These are phyloP conservation scores for Cicer bijugum DNA, from an alignment of 306 rosid genomes.

Conservation along the genomic window DNA sequence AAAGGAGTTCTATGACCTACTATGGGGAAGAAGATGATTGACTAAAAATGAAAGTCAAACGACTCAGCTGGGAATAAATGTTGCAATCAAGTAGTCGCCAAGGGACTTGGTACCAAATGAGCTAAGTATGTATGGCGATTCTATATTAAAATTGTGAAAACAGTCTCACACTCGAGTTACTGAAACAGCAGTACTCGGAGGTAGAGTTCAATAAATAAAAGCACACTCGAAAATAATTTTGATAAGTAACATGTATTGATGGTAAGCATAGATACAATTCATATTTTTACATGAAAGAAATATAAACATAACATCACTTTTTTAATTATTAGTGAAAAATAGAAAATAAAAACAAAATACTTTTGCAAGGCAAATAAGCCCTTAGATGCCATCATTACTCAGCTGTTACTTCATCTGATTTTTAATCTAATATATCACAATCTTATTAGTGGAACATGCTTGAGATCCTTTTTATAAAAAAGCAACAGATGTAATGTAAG, in stretches of 20 bases:
- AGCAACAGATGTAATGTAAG: neutral
- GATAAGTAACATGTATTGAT: constrained; percentile 3
- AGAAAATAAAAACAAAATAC: neutral
- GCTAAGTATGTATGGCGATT: constrained; percentile 18
- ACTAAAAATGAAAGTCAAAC: neutral
- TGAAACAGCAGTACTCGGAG: constrained; percentile 23
- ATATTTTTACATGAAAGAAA: constrained; percentile 11
- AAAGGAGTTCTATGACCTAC: constrained; percentile 10
- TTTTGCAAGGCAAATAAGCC: neutral
- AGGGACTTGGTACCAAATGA: constrained; percentile 24
- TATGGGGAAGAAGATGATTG: neutral
- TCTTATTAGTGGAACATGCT: constrained; percentile 28
- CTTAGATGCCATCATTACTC: constrained; percentile 30
- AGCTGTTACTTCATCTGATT: constrained; percentile 17
- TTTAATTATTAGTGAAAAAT: constrained; percentile 16
- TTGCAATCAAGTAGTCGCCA: constrained; percentile 11
- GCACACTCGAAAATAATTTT: constrained; percentile 10
- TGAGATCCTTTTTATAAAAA: neutral
- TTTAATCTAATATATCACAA: constrained; percentile 33
- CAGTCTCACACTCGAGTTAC: constrained; percentile 10
- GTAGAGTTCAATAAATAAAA: constrained; percentile 24
- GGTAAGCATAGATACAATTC: constrained; percentile 17
- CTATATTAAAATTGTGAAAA: constrained; percentile 16
- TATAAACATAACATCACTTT: neutral
- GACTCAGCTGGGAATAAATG: neutral